Conservation (phyloP, 1,284 basidiomycete species). For the Tilletia indica region DNA sequence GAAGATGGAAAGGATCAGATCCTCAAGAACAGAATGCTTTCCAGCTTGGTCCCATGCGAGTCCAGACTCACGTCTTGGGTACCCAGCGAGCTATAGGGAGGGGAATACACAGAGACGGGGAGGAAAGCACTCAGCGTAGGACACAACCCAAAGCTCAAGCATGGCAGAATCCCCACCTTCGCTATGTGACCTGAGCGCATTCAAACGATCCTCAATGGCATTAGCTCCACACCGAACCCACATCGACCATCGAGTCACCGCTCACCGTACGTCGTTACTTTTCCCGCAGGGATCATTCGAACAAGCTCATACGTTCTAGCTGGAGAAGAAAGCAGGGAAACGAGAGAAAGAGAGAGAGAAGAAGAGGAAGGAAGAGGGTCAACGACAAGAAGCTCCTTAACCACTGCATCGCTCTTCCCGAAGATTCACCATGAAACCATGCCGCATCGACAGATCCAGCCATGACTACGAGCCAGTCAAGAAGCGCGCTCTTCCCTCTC, state of each 20-base stretch:
- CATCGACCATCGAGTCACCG: not conserved
- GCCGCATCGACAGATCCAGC: constrained; percentile 12
- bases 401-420: not conserved
- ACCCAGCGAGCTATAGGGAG: constrained; percentile 33
- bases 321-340: not conserved
- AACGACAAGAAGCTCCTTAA: not conserved
- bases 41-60: not conserved
- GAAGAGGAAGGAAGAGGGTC: not conserved
- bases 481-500: too few relatives aligned
- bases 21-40: not conserved
- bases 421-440: constrained; percentile 15
- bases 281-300: constrained; percentile 6
- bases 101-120: not conserved
- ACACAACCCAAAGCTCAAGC: too few relatives aligned
- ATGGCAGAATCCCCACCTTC: constrained; percentile 21
- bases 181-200: constrained; percentile 42
- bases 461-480: too few relatives aligned
- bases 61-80: constrained; percentile 30
- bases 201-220: not conserved
- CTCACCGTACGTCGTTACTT: constrained; percentile 51
- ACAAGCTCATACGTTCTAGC: constrained; percentile 12
- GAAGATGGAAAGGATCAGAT: not conserved
- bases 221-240: too few relatives aligned
- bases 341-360: not conserved
- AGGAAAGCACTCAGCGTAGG: too few relatives aligned